Percentiles rank a stretch among this genome's conserved stretches.
phyloP scores from a whole-genome alignment of 139 green algal genomes.

The Chlamydomonas sphaeroides region DNA sequence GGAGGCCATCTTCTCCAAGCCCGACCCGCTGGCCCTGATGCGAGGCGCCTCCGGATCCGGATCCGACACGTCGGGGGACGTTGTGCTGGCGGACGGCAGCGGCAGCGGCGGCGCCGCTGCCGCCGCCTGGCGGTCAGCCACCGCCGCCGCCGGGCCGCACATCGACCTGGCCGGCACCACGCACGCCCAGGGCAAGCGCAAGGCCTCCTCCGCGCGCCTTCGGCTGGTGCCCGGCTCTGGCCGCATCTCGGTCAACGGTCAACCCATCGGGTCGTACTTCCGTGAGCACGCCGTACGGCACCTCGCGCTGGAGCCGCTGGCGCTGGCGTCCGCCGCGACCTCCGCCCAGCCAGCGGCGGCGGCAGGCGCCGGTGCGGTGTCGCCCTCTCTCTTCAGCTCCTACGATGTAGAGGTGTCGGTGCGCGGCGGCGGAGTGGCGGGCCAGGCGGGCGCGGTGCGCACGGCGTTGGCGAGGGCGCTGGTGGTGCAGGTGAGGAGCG shows the following conservation, averaged over 20 bases:
- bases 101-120: neutral
- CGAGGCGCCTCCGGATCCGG: too few species aligned
- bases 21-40: neutral
- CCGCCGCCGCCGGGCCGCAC: neutral
- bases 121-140: neutral
- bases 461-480: constrained; percentile 87
- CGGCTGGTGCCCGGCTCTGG: constrained; percentile 66
- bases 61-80: neutral
- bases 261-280: constrained; percentile 81
- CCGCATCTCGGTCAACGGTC: constrained; percentile 79
- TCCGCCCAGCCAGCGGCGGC: constrained; percentile 77
- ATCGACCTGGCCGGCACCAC: constrained; percentile 31
- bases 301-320: constrained; percentile 85
- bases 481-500: too few species aligned
- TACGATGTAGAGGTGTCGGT: constrained; percentile 81
- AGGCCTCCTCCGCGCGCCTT: constrained; percentile 68
- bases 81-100: neutral
- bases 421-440: constrained; percentile 56
- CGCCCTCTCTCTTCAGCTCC: too few species aligned
- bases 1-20: constrained; percentile 47
- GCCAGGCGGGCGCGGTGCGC: constrained; percentile 83
- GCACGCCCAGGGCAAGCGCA: constrained; percentile 67
- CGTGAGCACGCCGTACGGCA: constrained; percentile 60
- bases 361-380: constrained; percentile 61
- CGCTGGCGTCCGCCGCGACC: constrained; percentile 62